Evolutionary conservation across 768 basidiomycete genomes (phyloP).

Genomic region (Naganishia onofrii): DNA sequence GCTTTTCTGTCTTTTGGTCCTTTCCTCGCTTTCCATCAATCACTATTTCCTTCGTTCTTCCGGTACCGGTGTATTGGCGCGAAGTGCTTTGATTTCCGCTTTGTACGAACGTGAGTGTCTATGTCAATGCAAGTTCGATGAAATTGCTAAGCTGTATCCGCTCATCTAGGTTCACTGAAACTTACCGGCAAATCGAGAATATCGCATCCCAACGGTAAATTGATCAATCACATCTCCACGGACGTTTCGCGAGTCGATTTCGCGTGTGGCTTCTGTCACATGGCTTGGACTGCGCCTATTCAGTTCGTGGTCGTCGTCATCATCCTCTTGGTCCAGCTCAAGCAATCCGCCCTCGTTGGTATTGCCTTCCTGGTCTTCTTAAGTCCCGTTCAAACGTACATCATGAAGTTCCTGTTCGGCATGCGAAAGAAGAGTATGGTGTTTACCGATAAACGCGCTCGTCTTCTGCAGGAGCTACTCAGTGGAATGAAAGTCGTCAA

Average conservation of each 20-base stretch:
- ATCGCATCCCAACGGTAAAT: constrained; percentile 77
- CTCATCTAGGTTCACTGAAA: constrained; percentile 53
- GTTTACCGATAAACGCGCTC: constrained; percentile 86
- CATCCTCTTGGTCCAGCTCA: constrained; percentile 70
- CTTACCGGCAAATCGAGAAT: constrained; percentile 76
- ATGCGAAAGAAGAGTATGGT: constrained; percentile 71
- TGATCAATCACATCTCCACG: constrained; percentile 78
- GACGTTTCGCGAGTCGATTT: constrained; percentile 82
- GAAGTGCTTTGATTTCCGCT: constrained; percentile 80
- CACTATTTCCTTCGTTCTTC: constrained; percentile 76
- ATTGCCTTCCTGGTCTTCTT: constrained; percentile 53
- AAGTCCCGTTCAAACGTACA: constrained; percentile 68
- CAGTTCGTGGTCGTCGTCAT: constrained; percentile 47
- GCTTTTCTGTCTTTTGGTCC: constrained; percentile 67
- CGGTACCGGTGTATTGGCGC: constrained; percentile 72
- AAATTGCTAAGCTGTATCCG: constrained; percentile 4
- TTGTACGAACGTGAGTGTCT: constrained; percentile 68
- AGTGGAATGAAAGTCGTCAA: constrained; percentile 90
- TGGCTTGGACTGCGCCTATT: constrained; percentile 64
- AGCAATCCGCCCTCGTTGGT: constrained; percentile 61
- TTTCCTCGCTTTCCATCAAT: constrained; percentile 66
- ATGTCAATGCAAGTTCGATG: constrained; percentile 27
- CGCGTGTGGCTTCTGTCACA: constrained; percentile 66
- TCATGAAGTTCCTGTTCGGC: constrained; percentile 71
- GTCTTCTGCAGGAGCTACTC: constrained; percentile 81